phyloP scores from a whole-genome alignment of 495 filamentous ascomycete genomes.

The Penicillium longicatenatum region DNA sequence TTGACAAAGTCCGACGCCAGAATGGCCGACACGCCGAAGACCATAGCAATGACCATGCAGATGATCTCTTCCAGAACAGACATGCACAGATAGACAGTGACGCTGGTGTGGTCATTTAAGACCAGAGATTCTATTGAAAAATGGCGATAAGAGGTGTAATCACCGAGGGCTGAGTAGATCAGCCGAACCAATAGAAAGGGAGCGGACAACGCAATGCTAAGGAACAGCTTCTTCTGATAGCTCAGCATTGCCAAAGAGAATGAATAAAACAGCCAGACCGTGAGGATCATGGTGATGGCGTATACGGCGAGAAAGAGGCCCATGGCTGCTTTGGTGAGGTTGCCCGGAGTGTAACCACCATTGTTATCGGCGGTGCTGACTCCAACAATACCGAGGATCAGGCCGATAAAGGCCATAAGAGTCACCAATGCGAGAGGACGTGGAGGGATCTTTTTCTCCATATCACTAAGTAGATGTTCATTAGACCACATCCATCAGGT shows the following conservation, averaged over 20 bases:
- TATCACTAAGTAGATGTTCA: conserved; percentile 19
- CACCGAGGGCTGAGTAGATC: conserved; percentile 28
- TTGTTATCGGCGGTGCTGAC: conserved; percentile 17
- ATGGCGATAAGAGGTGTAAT: not conserved
- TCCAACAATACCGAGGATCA: conserved; percentile 33
- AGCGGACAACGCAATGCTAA: conserved; percentile 25
- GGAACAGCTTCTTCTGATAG: conserved; percentile 33
- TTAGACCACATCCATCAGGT: conserved; percentile 10
- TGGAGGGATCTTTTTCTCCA: conserved; percentile 17
- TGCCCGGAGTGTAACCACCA: not conserved
- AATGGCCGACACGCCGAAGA: conserved; percentile 25
- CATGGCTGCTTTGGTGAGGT: conserved; percentile 29
- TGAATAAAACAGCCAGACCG: conserved; percentile 17
- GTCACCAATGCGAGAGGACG: conserved; percentile 10
- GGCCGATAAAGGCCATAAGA: conserved; percentile 25
- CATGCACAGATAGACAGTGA: conserved; percentile 35
- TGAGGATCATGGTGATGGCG: conserved; percentile 12
- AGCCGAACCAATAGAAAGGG: conserved; percentile 31
- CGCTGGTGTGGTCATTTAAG: conserved; percentile 8
- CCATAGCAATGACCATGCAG: conserved; percentile 22
- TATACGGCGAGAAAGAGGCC: conserved; percentile 33
- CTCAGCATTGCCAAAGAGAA: not conserved
- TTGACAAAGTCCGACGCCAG: conserved; percentile 15
- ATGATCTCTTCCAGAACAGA: conserved; percentile 34
- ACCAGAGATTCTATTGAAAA: conserved; percentile 12